Conservation (phyloP, 169 alveolate species). For the Eimeria brunetti region DNA sequence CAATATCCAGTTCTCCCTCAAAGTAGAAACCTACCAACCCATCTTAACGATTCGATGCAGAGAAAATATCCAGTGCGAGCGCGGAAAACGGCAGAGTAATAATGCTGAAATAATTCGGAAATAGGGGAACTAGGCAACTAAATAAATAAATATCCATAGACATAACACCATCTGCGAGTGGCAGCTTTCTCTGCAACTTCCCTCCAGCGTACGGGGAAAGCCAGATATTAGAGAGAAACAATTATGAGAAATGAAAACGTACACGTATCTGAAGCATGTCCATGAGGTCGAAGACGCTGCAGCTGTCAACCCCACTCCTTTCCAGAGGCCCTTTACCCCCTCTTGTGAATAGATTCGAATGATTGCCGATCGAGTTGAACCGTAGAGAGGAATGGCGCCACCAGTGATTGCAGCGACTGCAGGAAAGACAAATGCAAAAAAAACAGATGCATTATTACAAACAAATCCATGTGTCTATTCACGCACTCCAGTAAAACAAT, state of each 20-base stretch:
- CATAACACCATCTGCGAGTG: neutral
- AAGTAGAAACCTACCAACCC: neutral
- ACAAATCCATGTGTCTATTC: neutral
- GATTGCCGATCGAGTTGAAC: slow-evolving; percentile 54
- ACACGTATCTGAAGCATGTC: slow-evolving; percentile 79
- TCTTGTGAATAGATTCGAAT: slow-evolving; percentile 43
- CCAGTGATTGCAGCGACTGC: slow-evolving; percentile 72
- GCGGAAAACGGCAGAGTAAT: neutral
- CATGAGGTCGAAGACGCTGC: slow-evolving; percentile 79
- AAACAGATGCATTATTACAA: neutral
- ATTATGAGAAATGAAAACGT: neutral
- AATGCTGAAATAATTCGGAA: neutral
- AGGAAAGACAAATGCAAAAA: neutral
- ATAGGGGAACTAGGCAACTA: neutral
- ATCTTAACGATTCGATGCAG: neutral
- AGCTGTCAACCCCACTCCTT: slow-evolving; percentile 79
- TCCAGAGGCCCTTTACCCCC: slow-evolving; percentile 77
- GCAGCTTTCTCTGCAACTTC: neutral
- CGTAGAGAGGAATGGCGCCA: slow-evolving; percentile 80
- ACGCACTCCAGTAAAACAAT: neutral
- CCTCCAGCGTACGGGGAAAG: too few relatives aligned
- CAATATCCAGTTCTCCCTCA: neutral
- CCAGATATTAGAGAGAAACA: neutral
- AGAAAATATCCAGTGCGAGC: neutral
- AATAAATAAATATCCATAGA: neutral